Base-by-base conservation (phyloP, 768 basidiomycete genomes). In the Asterophora parasitica region DNA sequence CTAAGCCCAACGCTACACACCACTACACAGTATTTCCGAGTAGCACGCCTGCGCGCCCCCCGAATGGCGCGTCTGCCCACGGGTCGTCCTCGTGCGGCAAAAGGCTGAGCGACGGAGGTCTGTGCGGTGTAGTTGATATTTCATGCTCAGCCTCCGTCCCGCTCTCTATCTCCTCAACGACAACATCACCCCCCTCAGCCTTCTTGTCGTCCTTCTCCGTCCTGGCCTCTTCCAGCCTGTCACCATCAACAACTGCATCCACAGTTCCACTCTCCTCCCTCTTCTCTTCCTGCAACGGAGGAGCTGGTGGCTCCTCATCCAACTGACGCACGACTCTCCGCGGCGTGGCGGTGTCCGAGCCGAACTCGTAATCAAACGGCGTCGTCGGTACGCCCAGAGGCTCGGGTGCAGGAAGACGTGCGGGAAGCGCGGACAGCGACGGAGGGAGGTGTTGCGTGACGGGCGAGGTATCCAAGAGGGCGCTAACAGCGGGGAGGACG, bases 361-460 rank as follows among this genome's bases (percentile, higher is more conserved):
- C 50, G 26, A 32, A 42, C 27, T 39, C 27, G 16, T 49, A 43
- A 10, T 39, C 41, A 7, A 50, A 53, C 0, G 52, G 48, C 7
- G 52, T 53, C 4, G 52, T 47, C 7, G 48, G 52, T 19, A 50
- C 28, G 4, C 7, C 39, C 1, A 53, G 28, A 4, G 52, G 48
- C 27, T 35, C 40, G 15, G 52, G 48, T 11, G 48, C 41, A 4
- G 52, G 41, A 6, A 38, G 31, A 2, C 31, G 41, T 11, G 39
- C 39, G 15, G 33, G 28, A 9, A 33, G 32, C 7, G 49, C 39
- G 1, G 46, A 40, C 15, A 46, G 12, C 7, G 37, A 45, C 1
- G 53, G 43, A 16, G 38, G 45, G n/a, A 36, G 44, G 33, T 35
- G 31, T 4, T 44, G 32, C 4, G 43, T 32, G 7, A 12, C 12